phyloP scores from a whole-genome alignment of 495 filamentous ascomycete species.

The Aspergillus indologenus region DNA sequence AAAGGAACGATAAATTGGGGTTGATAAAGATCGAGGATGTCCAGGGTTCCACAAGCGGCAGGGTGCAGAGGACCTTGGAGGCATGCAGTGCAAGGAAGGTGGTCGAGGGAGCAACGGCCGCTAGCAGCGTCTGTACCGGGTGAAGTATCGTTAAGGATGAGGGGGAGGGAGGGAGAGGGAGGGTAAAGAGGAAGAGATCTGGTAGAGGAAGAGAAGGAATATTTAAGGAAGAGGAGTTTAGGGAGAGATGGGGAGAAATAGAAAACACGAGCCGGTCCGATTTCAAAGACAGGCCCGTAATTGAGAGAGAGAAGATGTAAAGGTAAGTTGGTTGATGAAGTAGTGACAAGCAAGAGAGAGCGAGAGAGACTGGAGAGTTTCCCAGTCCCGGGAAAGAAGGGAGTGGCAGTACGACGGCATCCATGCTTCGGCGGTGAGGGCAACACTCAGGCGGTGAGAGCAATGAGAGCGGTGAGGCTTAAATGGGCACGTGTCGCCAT shows the following conservation, averaged over 20 bases:
- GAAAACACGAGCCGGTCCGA: background rate
- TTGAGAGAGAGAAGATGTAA: background rate
- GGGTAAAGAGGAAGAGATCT: background rate
- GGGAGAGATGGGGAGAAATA: background rate
- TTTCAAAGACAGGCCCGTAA: background rate
- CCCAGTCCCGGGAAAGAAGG: background rate
- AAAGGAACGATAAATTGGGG: slow-evolving; percentile 21
- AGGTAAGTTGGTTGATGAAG: background rate
- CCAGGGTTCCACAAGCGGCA: slow-evolving; percentile 33
- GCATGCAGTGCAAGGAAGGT: slow-evolving; percentile 31
- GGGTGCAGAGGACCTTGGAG: slow-evolving; percentile 43
- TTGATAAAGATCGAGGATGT: slow-evolving; percentile 21
- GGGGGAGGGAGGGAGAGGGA: slow-evolving; percentile 8
- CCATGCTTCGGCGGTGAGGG: background rate
- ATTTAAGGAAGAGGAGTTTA: background rate
- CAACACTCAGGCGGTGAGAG: background rate
- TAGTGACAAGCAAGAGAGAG: background rate
- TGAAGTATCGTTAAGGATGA: background rate
- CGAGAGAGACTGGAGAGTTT: background rate
- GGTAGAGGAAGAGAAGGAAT: slow-evolving; percentile 7
- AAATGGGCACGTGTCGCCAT: background rate
- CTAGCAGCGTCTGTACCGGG: background rate
- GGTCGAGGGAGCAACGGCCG: background rate
- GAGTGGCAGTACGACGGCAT: background rate
- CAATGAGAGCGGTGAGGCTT: background rate